phyloP scores from a whole-genome alignment of 1,284 basidiomycete genomes.

The Boletus sp. region DNA sequence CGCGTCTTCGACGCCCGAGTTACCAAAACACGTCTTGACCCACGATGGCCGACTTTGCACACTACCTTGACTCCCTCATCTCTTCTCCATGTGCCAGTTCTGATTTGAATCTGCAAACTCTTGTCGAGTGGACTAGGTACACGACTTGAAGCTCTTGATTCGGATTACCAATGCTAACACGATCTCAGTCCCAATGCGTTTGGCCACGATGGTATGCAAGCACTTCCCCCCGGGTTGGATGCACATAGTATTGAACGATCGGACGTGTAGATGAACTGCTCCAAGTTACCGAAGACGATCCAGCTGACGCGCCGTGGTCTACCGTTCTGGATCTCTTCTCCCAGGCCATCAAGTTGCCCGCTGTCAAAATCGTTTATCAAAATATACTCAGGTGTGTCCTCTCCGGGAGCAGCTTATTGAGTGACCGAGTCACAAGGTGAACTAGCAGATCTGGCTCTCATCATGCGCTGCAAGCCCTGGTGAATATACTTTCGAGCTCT shows the following conservation, averaged over 20 bases:
- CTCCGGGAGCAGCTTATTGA: background rate
- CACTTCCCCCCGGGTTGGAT: background rate
- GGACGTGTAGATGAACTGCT: slow-evolving; percentile 15
- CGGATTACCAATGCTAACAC: slow-evolving; percentile 16
- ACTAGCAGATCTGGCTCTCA: slow-evolving; percentile 16
- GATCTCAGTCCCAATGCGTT: slow-evolving; percentile 18
- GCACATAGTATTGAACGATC: slow-evolving; percentile 5
- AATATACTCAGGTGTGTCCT: slow-evolving; percentile 21
- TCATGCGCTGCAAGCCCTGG: slow-evolving; percentile 17
- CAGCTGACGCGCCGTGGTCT: slow-evolving; percentile 17
- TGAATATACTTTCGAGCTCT: slow-evolving; percentile 21
- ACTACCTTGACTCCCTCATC: slow-evolving; percentile 24
- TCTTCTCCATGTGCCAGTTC: slow-evolving; percentile 10
- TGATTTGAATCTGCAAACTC: slow-evolving; percentile 15
- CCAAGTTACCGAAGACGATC: slow-evolving; percentile 14
- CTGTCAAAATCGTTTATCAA: slow-evolving; percentile 9
- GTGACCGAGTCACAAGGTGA: slow-evolving; percentile 4
- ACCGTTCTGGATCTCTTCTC: slow-evolving; percentile 32
- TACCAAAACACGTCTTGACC: background rate
- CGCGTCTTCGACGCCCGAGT: background rate
- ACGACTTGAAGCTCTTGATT: slow-evolving; percentile 3
- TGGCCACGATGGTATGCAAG: slow-evolving; percentile 18
- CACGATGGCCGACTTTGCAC: slow-evolving; percentile 23
- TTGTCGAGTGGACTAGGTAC: slow-evolving; percentile 30
- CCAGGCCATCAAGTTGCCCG: background rate